A percentile compares a stretch with the other conserved stretches of the same genome.
Conservation (phyloP, 257 asterid genomes). For the Capsicum rhomboideum region DNA sequence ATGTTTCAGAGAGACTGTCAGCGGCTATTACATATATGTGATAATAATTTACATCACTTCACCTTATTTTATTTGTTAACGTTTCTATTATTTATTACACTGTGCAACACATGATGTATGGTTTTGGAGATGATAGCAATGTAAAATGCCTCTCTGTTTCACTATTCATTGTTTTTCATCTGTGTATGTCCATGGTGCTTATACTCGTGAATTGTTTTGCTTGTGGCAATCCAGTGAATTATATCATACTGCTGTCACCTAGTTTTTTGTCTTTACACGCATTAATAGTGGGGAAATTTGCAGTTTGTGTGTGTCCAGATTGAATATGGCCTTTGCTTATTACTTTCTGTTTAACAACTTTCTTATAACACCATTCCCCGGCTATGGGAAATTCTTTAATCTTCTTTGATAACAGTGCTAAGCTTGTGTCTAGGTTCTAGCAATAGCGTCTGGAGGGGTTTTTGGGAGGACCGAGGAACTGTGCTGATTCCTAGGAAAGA, state of each 20-base stretch:
- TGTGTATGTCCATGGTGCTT: not conserved
- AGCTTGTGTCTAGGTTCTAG: not conserved
- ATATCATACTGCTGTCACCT: not conserved
- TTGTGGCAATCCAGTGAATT: not conserved
- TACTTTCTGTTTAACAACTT: not conserved
- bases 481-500: not conserved
- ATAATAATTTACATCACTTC: not conserved
- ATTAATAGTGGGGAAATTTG: not conserved
- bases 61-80: not conserved
- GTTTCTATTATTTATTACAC: constrained; percentile 14
- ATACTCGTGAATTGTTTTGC: not conserved
- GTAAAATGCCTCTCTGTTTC: constrained; percentile 28
- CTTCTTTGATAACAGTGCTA: not conserved
- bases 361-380: not conserved
- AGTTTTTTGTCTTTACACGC: not conserved
- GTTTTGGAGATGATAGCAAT: constrained; percentile 80
- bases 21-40: constrained; percentile 13
- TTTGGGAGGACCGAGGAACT: not conserved
- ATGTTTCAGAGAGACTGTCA: constrained; percentile 89
- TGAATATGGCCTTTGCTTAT: not conserved
- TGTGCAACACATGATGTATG: constrained; percentile 98
- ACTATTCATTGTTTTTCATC: not conserved
- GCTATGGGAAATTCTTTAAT: not conserved
- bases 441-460: not conserved
- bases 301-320: not conserved